Evolutionary conservation across 331 rosid species (phyloP), one percentile per base, ranked within the genome.

Genomic region (Telfairia occidentalis): DNA sequence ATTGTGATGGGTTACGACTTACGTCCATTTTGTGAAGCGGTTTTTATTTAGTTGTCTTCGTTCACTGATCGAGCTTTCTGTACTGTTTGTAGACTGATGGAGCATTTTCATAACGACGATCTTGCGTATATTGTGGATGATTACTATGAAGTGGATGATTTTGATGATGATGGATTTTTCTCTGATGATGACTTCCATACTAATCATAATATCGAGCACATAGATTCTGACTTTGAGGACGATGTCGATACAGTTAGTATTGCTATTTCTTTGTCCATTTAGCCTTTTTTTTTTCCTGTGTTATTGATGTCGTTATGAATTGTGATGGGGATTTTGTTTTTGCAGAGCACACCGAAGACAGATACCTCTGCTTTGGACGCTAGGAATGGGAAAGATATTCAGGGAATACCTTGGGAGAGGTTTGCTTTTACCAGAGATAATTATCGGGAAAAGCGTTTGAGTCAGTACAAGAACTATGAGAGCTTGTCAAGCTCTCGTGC

Each of bases 361-460:
- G 98, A 95, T 66, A 95, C 98, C 24, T 82, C 97, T 10, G 90
- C 97, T 73, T 38, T 74, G 75, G 97, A 91, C 71, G 96, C 92
- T 7, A 77, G 92, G 78, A 86, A 87, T 19, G 97, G 98, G 71
- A 90, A 90, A 75, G 98, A 95, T 67, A 87, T 95, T 7, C 98
- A 94, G 71, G 98, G 98, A 53, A 91, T 94, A 69, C 96, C 96
- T 1, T 91, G 98, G 98, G 92, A 94, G 84, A 89, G 87, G 88
- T 96, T 94, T 12, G 86, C 83, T 71, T 87, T 83, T 57, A 83
- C 86, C 29, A 89, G 96, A 78, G 89, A 91, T 40, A 32, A 82
- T 45, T 94, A 89, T 78, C 97, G 98, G 4, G 87, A 88, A 71
- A 87, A 87, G 29, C 88, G 96, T 21, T 81, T 94, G 89, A 87